Evolutionary conservation across 331 rosid species (phyloP).

Genomic region (Arachis monticola): DNA sequence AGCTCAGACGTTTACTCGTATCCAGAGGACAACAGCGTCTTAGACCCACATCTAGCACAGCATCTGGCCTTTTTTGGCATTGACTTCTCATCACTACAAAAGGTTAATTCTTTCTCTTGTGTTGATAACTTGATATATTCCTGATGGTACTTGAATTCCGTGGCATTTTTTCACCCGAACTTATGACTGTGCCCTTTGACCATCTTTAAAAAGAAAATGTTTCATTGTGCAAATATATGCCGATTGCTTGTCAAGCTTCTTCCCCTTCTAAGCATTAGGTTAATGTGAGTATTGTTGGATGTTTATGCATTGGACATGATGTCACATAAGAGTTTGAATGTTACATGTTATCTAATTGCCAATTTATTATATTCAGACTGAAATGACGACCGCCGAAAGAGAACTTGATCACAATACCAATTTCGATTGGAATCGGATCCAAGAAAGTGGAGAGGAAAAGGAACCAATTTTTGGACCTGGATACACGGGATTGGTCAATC

Average conservation of each 20-base stretch:
- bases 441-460: slow-evolving; percentile 94
- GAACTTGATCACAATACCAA: slow-evolving; percentile 98
- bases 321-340: slow-evolving; percentile 9
- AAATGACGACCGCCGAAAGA: slow-evolving; percentile 99
- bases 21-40: slow-evolving; percentile 92
- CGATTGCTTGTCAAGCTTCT: neutral
- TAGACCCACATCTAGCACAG: slow-evolving; percentile 86
- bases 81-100: slow-evolving; percentile 85
- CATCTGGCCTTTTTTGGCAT: slow-evolving; percentile 96
- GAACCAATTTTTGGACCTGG: slow-evolving; percentile 95
- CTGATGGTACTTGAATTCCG: neutral
- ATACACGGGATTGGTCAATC: slow-evolving; percentile 90
- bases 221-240: slow-evolving; percentile 10
- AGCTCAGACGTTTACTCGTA: slow-evolving; percentile 99
- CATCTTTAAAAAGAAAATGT: slow-evolving; percentile 1
- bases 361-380: slow-evolving; percentile 53
- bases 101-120: slow-evolving; percentile 58
- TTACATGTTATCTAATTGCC: neutral
- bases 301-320: neutral
- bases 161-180: neutral
- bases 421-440: slow-evolving; percentile 96
- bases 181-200: slow-evolving; percentile 10
- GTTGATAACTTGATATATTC: slow-evolving; percentile 12
- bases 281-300: neutral
- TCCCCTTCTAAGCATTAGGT: slow-evolving; percentile 7